Percentiles rank a stretch among this genome's conserved stretches.
Conservation (phyloP, 768 basidiomycete species). For the Hygrocybe punicea region DNA sequence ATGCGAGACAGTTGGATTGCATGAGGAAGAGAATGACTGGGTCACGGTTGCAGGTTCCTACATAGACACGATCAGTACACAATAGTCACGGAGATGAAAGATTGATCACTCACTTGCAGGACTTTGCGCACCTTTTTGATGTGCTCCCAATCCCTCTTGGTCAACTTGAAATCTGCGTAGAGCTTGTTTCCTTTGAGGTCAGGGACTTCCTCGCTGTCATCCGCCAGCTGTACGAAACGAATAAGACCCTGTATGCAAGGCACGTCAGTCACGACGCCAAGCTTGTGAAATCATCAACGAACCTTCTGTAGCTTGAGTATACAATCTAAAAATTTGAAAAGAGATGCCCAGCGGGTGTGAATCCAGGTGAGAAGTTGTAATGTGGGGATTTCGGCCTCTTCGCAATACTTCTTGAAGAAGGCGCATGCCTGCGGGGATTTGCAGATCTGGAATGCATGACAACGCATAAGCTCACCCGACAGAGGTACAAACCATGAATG, state of each 20-base stretch:
- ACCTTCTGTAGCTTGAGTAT: conserved; percentile 7
- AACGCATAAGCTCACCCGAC: too few relatives aligned
- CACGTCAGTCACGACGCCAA: not conserved
- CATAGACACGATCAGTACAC: not conserved
- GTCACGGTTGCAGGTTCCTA: conserved; percentile 15
- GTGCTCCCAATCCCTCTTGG: conserved; percentile 9
- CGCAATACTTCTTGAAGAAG: conserved; percentile 11
- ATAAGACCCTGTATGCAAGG: conserved; percentile 8
- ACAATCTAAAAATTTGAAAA: conserved; percentile 8
- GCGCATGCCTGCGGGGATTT: conserved; percentile 14
- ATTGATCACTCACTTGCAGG: conserved; percentile 2
- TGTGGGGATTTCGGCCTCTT: not conserved
- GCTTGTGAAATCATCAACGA: not conserved
- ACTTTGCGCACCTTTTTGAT: conserved; percentile 14
- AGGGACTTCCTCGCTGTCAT: conserved; percentile 16
- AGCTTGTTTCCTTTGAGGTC: not conserved
- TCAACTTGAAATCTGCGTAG: conserved; percentile 13
- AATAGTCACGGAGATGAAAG: too few relatives aligned
- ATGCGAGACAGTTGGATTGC: conserved; percentile 11
- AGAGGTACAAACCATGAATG: too few relatives aligned
- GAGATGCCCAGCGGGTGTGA: conserved; percentile 15
- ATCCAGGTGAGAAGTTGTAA: conserved; percentile 12
- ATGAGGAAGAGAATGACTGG: conserved; percentile 14
- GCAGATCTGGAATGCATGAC: too few relatives aligned
- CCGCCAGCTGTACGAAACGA: conserved; percentile 13